phyloP scores from a whole-genome alignment of 129 eudicot genomes.

The Solidago caesia region DNA sequence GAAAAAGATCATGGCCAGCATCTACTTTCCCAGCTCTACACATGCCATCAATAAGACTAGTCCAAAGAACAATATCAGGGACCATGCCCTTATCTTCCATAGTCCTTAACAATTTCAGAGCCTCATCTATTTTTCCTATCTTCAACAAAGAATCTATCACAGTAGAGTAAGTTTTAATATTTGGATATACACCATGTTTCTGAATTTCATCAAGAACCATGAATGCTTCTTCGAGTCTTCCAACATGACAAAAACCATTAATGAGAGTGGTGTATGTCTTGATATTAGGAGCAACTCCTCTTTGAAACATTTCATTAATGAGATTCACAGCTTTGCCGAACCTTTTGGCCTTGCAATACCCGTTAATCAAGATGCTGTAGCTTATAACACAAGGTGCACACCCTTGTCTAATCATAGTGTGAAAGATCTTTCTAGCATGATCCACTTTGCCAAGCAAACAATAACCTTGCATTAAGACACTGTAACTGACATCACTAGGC shows the following conservation, averaged over 20 bases:
- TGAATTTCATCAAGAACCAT: background rate
- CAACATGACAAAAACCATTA: constrained; percentile 22
- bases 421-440: constrained; percentile 26
- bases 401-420: constrained; percentile 29
- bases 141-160: constrained; percentile 31
- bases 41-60: constrained; percentile 32
- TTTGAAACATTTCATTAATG: constrained; percentile 23
- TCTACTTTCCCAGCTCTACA: constrained; percentile 33
- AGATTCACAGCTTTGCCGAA: constrained; percentile 24
- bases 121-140: constrained; percentile 20
- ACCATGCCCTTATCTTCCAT: constrained; percentile 18
- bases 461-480: constrained; percentile 33
- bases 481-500: constrained; percentile 31
- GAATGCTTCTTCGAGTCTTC: constrained; percentile 25
- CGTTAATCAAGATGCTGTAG: constrained; percentile 31
- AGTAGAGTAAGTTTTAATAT: constrained; percentile 28
- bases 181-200: constrained; percentile 23
- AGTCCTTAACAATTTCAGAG: background rate
- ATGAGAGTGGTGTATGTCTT: constrained; percentile 23
- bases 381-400: constrained; percentile 28
- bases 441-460: constrained; percentile 30
- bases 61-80: constrained; percentile 31
- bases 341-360: constrained; percentile 30
- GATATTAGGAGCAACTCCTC: constrained; percentile 25
- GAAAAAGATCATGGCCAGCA: constrained; percentile 22